phyloP scores from a whole-genome alignment of 169 alveolate species.

The Eimeria tenella region DNA sequence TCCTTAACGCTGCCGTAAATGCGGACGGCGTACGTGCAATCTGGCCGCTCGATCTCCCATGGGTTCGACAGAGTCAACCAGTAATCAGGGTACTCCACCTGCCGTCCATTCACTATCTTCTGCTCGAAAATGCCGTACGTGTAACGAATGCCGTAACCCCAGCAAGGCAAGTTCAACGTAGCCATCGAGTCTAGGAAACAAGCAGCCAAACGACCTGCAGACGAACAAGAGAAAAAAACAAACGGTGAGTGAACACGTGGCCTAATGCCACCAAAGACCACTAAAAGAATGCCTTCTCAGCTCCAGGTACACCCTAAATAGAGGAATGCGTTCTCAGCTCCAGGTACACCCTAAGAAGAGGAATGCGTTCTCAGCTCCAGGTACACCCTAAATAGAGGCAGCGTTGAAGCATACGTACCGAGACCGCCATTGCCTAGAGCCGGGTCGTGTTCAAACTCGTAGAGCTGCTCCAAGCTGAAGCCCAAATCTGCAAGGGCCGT shows the following conservation, averaged over 20 bases:
- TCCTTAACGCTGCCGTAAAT: constrained; percentile 90
- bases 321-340: too few species aligned
- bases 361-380: too few species aligned
- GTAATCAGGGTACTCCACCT: constrained; percentile 97
- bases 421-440: constrained; percentile 99
- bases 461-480: constrained; percentile 93
- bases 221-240: not conserved
- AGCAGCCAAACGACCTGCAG: constrained; percentile 95
- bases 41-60: constrained; percentile 97
- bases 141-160: constrained; percentile 98
- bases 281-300: too few species aligned
- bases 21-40: constrained; percentile 94
- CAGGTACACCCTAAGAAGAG: too few species aligned
- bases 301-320: too few species aligned
- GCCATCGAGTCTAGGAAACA: constrained; percentile 98
- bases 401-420: constrained; percentile 78
- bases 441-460: constrained; percentile 97
- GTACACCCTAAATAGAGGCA: too few species aligned
- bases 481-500: constrained; percentile 95
- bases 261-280: too few species aligned
- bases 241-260: too few species aligned
- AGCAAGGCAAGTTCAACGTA: constrained; percentile 95
- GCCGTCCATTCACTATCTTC: constrained; percentile 93
- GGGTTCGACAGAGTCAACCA: constrained; percentile 97
- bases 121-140: constrained; percentile 98